phyloP scores from a whole-genome alignment of 805 yeast species.

The Metschnikowia corniflorae region DNA sequence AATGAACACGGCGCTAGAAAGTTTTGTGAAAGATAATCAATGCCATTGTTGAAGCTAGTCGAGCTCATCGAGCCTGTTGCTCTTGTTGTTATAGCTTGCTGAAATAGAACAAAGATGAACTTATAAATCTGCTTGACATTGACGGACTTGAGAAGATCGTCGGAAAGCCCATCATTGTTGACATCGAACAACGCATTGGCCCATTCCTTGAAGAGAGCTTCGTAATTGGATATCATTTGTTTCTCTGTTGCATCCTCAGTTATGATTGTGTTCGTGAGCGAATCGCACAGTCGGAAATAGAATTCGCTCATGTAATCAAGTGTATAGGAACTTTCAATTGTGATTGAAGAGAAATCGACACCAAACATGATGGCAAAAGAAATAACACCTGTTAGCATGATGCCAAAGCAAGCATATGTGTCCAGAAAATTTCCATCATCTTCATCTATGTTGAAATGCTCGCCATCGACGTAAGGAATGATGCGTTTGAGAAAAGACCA shows the following conservation, averaged over 20 bases:
- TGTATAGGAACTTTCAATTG: slow-evolving; percentile 28
- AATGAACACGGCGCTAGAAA: slow-evolving; percentile 57
- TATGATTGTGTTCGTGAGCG: slow-evolving; percentile 23
- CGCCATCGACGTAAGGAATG: slow-evolving; percentile 18
- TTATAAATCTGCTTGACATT: slow-evolving; percentile 63
- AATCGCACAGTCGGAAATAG: slow-evolving; percentile 28
- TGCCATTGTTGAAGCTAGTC: slow-evolving; percentile 66
- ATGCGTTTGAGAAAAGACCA: slow-evolving; percentile 22
- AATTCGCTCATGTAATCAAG: slow-evolving; percentile 33
- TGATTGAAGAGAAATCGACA: slow-evolving; percentile 24
- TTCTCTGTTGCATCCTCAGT: slow-evolving; percentile 25
- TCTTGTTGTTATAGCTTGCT: slow-evolving; percentile 65
- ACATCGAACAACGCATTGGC: slow-evolving; percentile 72
- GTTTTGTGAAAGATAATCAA: slow-evolving; percentile 83
- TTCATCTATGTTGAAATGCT: slow-evolving; percentile 34
- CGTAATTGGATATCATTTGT: slow-evolving; percentile 31
- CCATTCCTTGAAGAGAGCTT: slow-evolving; percentile 59
- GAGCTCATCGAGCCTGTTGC: slow-evolving; percentile 52
- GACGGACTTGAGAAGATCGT: slow-evolving; percentile 68
- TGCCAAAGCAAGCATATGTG: slow-evolving; percentile 64
- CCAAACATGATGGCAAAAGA: slow-evolving; percentile 25
- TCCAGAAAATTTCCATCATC: slow-evolving; percentile 64
- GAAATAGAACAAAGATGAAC: slow-evolving; percentile 69
- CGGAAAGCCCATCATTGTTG: slow-evolving; percentile 68
- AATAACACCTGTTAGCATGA: slow-evolving; percentile 39